These are phyloP conservation scores for Vickermania spadyakhi DNA, from an alignment of 208 protist genomes.

Conservation along the genomic window DNA sequence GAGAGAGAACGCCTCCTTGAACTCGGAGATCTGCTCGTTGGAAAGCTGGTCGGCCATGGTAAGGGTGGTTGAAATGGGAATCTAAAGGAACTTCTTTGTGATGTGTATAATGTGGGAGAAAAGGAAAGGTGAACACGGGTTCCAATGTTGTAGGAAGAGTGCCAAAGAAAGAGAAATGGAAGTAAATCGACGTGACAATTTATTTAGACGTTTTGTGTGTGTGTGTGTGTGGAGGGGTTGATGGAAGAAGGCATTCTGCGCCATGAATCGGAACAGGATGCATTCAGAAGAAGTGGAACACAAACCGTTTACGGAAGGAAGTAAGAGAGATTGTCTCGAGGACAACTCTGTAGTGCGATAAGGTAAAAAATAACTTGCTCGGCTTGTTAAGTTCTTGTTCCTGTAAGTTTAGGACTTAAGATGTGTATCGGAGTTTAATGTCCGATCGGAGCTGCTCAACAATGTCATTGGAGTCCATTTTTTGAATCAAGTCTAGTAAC, in stretches of 20 bases:
- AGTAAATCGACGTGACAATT: not conserved
- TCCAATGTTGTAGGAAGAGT: slow-evolving; percentile 4
- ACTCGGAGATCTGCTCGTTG: slow-evolving; percentile 99
- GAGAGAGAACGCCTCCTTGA: slow-evolving; percentile 99
- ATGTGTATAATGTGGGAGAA: not conserved
- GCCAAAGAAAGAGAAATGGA: slow-evolving; percentile 1
- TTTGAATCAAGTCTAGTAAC: slow-evolving; percentile 21
- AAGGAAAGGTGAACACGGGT: not conserved
- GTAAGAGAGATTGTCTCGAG: not conserved
- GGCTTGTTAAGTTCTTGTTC: not conserved
- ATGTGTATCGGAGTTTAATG: slow-evolving; percentile 21
- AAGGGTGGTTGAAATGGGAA: not conserved
- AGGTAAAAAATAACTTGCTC: not conserved
- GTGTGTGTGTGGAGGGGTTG: not conserved
- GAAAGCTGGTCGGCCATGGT: slow-evolving; percentile 86
- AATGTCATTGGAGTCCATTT: slow-evolving; percentile 17
- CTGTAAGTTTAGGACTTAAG: not conserved
- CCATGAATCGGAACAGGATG: not conserved
- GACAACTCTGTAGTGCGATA: slow-evolving; percentile 6
- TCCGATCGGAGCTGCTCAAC: slow-evolving; percentile 68
- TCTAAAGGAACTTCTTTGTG: not conserved
- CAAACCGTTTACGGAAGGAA: not conserved
- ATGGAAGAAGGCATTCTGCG: not conserved
- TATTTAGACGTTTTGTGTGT: not conserved
- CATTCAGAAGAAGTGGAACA: no score